These are phyloP conservation scores for Suillus lakei DNA, from an alignment of 768 basidiomycete genomes.

Conservation along the genomic window DNA sequence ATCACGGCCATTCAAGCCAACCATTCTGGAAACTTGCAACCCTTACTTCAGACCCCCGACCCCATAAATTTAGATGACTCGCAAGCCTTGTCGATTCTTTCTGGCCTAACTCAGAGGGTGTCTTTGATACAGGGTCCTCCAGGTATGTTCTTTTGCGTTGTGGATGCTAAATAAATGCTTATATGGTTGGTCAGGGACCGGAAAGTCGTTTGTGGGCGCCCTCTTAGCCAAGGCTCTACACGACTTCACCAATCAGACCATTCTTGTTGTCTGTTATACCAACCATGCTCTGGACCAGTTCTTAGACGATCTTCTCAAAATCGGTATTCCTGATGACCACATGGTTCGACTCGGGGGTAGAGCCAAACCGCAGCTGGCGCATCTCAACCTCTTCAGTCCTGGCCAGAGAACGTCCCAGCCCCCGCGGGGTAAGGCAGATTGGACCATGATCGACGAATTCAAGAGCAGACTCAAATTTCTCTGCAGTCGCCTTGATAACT, in stretches of 20 bases:
- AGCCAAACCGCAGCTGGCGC: constrained; percentile 48
- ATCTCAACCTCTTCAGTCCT: constrained; percentile 47
- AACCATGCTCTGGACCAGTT: constrained; percentile 72
- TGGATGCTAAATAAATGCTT: neutral
- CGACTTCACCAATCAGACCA: constrained; percentile 45
- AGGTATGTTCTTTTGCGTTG: constrained; percentile 42
- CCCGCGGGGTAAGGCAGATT: constrained; percentile 31
- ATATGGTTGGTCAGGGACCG: constrained; percentile 49
- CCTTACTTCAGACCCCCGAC: constrained; percentile 38
- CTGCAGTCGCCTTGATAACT: constrained; percentile 22
- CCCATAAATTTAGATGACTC: constrained; percentile 51
- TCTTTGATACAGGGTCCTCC: constrained; percentile 70
- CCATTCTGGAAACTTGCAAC: constrained; percentile 42
- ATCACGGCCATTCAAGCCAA: constrained; percentile 33
- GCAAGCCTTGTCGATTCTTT: constrained; percentile 46
- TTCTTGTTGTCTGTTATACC: constrained; percentile 67
- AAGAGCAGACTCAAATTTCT: constrained; percentile 22
- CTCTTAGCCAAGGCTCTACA: constrained; percentile 59
- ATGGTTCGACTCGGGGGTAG: constrained; percentile 62
- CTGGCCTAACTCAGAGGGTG: constrained; percentile 54
- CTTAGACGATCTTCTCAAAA: constrained; percentile 57
- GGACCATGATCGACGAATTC: constrained; percentile 43
- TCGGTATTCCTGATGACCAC: constrained; percentile 50
- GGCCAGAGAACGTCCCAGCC: constrained; percentile 20
- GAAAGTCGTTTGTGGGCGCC: constrained; percentile 69